Evolutionary conservation across 1,284 basidiomycete species (phyloP).

Genomic region (Cryptococcus wingfieldii): DNA sequence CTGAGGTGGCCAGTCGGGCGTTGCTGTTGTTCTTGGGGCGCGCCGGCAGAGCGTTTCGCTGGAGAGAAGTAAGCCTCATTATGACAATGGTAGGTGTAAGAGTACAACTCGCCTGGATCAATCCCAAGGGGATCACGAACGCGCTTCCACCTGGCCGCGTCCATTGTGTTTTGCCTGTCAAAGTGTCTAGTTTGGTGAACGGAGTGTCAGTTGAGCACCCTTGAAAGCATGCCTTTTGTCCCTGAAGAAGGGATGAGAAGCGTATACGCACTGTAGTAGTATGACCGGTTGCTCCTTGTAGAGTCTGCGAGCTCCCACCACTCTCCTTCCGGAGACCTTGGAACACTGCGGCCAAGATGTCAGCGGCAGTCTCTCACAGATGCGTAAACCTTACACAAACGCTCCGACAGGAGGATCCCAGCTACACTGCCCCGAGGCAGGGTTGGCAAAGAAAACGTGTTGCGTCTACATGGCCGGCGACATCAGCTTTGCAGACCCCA

Average conservation of each 20-base stretch:
- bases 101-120: conserved; percentile 59
- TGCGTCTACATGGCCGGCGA: conserved; percentile 57
- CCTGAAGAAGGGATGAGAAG: neutral
- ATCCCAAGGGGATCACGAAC: conserved; percentile 83
- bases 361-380: neutral
- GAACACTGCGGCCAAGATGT: conserved; percentile 54
- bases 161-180: conserved; percentile 83
- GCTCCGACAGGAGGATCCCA: conserved; percentile 89
- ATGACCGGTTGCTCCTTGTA: conserved; percentile 68
- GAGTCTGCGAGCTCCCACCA: conserved; percentile 93
- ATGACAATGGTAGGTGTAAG: neutral
- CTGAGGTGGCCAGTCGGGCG: neutral
- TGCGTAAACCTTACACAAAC: conserved; percentile 58
- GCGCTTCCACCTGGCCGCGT: conserved; percentile 64
- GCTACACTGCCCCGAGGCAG: conserved; percentile 70
- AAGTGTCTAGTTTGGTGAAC: conserved; percentile 53
- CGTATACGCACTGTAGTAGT: conserved; percentile 68
- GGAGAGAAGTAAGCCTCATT: conserved; percentile 1
- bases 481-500: neutral
- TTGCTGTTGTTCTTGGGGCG: conserved; percentile 2
- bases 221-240: neutral
- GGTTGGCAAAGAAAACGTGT: conserved; percentile 84
- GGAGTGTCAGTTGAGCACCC: neutral
- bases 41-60: conserved; percentile 50
- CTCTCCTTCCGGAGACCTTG: conserved; percentile 76